Evolutionary conservation across 2,329 filamentous ascomycete species (phyloP).

Genomic region (Orbilia brochopaga): DNA sequence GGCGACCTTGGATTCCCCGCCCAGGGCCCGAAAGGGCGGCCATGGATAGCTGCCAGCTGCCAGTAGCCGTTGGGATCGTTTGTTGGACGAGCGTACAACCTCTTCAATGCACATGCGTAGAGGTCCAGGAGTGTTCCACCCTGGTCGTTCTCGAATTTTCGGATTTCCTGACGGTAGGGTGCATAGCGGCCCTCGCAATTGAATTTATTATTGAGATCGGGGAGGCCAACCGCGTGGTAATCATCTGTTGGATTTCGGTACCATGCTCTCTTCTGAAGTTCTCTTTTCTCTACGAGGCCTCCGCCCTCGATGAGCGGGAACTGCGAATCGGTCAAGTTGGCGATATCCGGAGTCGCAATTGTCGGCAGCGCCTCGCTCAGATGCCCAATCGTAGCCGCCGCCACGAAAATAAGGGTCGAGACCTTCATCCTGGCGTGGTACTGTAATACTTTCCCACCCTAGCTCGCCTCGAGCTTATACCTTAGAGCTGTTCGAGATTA

Average conservation of each 20-base stretch:
- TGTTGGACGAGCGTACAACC: not conserved
- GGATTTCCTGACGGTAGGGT: conserved; percentile 24
- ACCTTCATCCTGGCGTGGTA: conserved; percentile 30
- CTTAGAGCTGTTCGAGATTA: not conserved
- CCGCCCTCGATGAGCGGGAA: no score
- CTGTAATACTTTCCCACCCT: no score
- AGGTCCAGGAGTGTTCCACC: conserved; percentile 26
- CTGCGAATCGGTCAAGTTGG: no score
- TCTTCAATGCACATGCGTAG: conserved; percentile 22
- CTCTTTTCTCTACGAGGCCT: no score
- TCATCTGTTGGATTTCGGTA: no score
- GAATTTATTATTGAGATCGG: not conserved
- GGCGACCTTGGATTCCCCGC: not conserved
- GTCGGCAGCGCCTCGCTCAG: conserved; percentile 16
- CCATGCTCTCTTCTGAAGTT: no score
- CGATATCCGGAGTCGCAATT: not conserved
- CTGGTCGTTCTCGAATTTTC: conserved; percentile 7
- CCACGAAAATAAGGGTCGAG: conserved; percentile 35
- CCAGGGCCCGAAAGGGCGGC: conserved; percentile 20
- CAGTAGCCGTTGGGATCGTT: conserved; percentile 34
- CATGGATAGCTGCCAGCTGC: conserved; percentile 35
- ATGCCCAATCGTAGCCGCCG: conserved; percentile 16
- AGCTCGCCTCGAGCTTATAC: not conserved
- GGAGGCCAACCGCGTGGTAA: not conserved
- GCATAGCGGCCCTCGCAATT: not conserved